Conservation (phyloP, 352 stramenopile genomes). For the Thraustotheca clavata region DNA sequence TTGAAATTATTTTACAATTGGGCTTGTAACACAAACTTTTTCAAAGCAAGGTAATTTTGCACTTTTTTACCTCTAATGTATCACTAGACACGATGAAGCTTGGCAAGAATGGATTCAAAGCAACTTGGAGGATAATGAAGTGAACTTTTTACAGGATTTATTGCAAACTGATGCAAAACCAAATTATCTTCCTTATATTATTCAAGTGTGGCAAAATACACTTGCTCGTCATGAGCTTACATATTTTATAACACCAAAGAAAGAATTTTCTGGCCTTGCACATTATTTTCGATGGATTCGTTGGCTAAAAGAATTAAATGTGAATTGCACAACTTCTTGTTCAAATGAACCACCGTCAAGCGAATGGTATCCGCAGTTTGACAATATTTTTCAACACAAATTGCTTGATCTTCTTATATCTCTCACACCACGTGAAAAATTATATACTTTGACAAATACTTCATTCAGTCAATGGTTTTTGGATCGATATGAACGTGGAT, state of each 20-base stretch:
- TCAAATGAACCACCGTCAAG: not conserved
- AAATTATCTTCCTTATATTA: not conserved
- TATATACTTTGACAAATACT: not conserved
- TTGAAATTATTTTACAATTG: slow-evolving; percentile 45
- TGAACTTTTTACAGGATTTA: slow-evolving; percentile 38
- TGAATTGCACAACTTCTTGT: not conserved
- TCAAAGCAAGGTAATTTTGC: slow-evolving; percentile 30
- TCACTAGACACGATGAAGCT: slow-evolving; percentile 28
- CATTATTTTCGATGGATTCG: slow-evolving; percentile 20
- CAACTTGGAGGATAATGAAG: slow-evolving; percentile 34
- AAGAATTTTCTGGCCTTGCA: slow-evolving; percentile 23
- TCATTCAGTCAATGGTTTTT: not conserved
- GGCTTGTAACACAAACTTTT: slow-evolving; percentile 36
- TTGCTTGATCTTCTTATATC: not conserved
- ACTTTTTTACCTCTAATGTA: not conserved
- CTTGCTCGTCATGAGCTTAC: not conserved
- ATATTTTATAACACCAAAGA: not conserved
- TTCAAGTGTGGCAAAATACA: not conserved
- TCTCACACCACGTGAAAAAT: not conserved
- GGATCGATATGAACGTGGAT: not conserved
- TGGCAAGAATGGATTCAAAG: slow-evolving; percentile 47
- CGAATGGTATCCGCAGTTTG: slow-evolving; percentile 6
- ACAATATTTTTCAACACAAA: not conserved
- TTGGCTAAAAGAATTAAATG: slow-evolving; percentile 9
- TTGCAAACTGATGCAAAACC: slow-evolving; percentile 23